These are phyloP conservation scores for Colletotrichum sp. DNA, from an alignment of 2,329 filamentous ascomycete species.

Conservation along the genomic window DNA sequence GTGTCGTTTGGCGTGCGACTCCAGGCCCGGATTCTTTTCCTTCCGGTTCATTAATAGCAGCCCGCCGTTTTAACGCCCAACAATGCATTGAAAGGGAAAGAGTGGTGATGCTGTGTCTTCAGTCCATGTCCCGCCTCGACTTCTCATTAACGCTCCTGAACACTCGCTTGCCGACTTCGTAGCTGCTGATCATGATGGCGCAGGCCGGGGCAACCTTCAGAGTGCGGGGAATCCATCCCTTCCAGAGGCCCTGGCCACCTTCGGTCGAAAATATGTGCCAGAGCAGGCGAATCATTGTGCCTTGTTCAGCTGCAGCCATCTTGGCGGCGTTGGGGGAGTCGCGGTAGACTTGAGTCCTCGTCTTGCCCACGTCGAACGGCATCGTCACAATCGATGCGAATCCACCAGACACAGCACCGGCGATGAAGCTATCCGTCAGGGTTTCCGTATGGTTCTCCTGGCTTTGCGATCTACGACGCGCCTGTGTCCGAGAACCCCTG, in stretches of 20 bases:
- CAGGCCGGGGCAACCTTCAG: conserved; percentile 95
- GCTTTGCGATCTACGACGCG: conserved; percentile 63
- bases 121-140: conserved; percentile 23
- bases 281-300: conserved; percentile 82
- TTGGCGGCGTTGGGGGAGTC: conserved; percentile 52
- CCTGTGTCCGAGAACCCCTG: conserved; percentile 42
- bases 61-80: conserved; percentile 16
- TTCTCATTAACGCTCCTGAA: conserved; percentile 76
- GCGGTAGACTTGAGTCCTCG: conserved; percentile 83
- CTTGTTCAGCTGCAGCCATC: conserved; percentile 68
- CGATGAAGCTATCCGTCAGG: conserved; percentile 87
- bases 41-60: neutral
- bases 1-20: conserved; percentile 11
- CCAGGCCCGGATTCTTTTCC: neutral
- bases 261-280: conserved; percentile 90
- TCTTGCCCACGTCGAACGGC: conserved; percentile 98
- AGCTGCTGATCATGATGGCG: conserved; percentile 99
- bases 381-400: conserved; percentile 89
- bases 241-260: conserved; percentile 82
- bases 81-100: conserved; percentile 7
- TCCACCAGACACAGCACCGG: conserved; percentile 82
- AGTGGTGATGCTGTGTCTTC: neutral
- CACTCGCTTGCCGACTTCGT: conserved; percentile 92
- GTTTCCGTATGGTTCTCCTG: conserved; percentile 76
- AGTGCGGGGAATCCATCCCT: conserved; percentile 88